Evolutionary conservation across 2,329 filamentous ascomycete genomes (phyloP), one percentile per base, ranked within the genome.

Genomic region (Fusarium avenaceum): DNA sequence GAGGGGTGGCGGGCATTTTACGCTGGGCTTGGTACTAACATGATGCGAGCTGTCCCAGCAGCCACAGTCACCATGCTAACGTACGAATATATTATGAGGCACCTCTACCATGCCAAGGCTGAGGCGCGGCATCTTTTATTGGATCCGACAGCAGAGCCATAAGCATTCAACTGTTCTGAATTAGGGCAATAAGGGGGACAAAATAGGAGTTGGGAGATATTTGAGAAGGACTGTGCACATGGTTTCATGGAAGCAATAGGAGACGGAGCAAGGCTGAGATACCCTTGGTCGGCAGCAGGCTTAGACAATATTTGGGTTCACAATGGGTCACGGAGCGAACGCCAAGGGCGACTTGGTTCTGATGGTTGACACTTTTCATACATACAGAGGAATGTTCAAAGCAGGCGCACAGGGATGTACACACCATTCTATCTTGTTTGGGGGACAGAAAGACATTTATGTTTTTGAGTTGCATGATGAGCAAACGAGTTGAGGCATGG

Each of bases 1-100:
- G 96, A 99, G 79, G 96, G 96, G 8, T 97, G 95, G 94, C 87
- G 92, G 65, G 95, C 95, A 5, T 98, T 99, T 74, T 99, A 99
- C 78, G 95, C 94, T 24, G 96, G 96, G 35, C 93, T 99, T 85
- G 96, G 96, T 38, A 97, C 95, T 48, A 99, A 99, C 80, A 92
- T 99, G 89, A 93, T 98, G 84, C 88, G 96, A 57, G 96, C 96
- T 9, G 91, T 99, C 14, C 96, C 96, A 32, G 94, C 96, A 22
- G 95, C 96, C 20, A 97, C 97, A 75, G 97, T 97, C 26, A 99
- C 96, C 4, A 96, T 99, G 91, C 85, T 98, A 76, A 98, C 95
- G 14, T 99, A 97, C 76, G 96, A 99, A 81, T 96, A 91, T 72
- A 81, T 85, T 49, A 89, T 89, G 87, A 80, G 83, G 52, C 77